These are phyloP conservation scores for Cairneyella variabilis DNA, from an alignment of 495 filamentous ascomycete genomes.

Conservation along the genomic window DNA sequence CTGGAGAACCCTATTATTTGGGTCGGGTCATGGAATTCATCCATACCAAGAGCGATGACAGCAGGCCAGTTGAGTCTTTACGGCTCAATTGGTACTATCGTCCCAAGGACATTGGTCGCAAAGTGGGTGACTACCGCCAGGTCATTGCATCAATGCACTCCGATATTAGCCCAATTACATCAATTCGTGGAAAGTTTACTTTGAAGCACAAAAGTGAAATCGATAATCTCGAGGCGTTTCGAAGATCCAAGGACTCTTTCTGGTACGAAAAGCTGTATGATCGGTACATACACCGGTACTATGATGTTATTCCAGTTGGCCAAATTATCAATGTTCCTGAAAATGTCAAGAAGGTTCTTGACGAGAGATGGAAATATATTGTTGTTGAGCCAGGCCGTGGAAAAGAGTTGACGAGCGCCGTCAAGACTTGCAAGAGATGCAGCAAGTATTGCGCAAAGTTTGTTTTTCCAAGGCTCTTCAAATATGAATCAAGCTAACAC, in stretches of 20 bases:
- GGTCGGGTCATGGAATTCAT: slow-evolving; percentile 98
- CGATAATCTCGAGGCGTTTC: slow-evolving; percentile 73
- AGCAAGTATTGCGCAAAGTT: slow-evolving; percentile 84
- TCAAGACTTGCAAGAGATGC: slow-evolving; percentile 95
- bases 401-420: slow-evolving; percentile 93
- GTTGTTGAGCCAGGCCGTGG: slow-evolving; percentile 85
- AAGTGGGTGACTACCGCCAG: slow-evolving; percentile 80
- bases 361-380: slow-evolving; percentile 94
- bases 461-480: slow-evolving; percentile 29
- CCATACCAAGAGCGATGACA: slow-evolving; percentile 68
- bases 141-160: slow-evolving; percentile 98
- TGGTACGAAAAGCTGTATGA: slow-evolving; percentile 99
- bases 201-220: slow-evolving; percentile 88
- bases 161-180: slow-evolving; percentile 87
- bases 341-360: slow-evolving; percentile 88
- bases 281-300: slow-evolving; percentile 94
- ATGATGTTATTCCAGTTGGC: slow-evolving; percentile 89
- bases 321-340: slow-evolving; percentile 95
- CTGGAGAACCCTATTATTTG: slow-evolving; percentile 96
- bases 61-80: slow-evolving; percentile 75
- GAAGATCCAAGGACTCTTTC: slow-evolving; percentile 78
- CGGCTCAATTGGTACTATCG: slow-evolving; percentile 98
- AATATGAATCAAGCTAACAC: slow-evolving; percentile 28
- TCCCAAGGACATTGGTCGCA: slow-evolving; percentile 90
- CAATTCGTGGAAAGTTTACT: slow-evolving; percentile 86